A percentile compares a stretch with the other conserved stretches of the same genome.
phyloP scores from a whole-genome alignment of 1,284 basidiomycete genomes.

The Ceratobasidium sp. region DNA sequence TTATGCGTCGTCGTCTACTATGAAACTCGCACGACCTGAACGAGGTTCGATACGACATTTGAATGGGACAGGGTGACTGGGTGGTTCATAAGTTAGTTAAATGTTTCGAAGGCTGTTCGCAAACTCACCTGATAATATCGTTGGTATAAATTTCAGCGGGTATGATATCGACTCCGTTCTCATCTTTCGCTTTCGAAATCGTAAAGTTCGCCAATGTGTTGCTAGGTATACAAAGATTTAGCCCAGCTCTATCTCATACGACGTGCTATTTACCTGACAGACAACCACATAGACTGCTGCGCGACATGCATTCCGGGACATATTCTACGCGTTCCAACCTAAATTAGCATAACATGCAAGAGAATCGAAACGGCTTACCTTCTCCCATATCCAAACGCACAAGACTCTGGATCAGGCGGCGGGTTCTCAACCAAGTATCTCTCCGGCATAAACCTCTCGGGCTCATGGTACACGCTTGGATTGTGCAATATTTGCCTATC shows the following conservation, averaged over 20 bases:
- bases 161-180: constrained; percentile 24
- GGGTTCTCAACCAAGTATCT: constrained; percentile 90
- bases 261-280: constrained; percentile 4
- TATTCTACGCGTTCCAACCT: not conserved
- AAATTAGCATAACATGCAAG: not conserved
- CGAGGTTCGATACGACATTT: constrained; percentile 23
- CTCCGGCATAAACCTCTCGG: constrained; percentile 87
- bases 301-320: constrained; percentile 37
- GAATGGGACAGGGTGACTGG: constrained; percentile 31
- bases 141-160: constrained; percentile 29
- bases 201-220: constrained; percentile 34
- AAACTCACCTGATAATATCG: constrained; percentile 39
- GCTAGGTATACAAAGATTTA: not conserved
- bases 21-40: constrained; percentile 1
- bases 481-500: constrained; percentile 74
- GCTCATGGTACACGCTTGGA: constrained; percentile 87
- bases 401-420: constrained; percentile 52
- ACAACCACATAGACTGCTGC: constrained; percentile 41
- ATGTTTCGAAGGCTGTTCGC: not conserved
- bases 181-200: constrained; percentile 33
- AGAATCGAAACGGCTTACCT: not conserved
- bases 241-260: not conserved
- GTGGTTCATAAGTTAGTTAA: not conserved
- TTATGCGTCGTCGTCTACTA: not conserved
- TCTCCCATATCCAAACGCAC: constrained; percentile 42